These are phyloP conservation scores for Microdochium trichocladiopsis DNA, from an alignment of 2,329 filamentous ascomycete genomes.

Conservation along the genomic window DNA sequence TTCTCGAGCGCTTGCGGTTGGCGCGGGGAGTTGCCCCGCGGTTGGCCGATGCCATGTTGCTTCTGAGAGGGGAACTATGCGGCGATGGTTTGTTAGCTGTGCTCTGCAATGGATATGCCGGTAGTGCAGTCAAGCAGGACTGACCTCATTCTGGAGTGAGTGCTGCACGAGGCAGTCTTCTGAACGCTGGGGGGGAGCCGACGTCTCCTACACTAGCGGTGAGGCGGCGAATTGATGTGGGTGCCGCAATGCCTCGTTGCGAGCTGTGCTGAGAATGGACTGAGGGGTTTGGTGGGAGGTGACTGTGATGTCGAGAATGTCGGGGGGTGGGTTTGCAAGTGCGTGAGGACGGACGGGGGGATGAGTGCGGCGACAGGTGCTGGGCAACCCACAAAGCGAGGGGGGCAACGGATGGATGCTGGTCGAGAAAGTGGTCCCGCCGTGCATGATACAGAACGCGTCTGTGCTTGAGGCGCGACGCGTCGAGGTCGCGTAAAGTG, in stretches of 20 bases:
- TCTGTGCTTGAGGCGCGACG: not conserved
- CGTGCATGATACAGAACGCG: not conserved
- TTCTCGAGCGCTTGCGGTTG: conserved; percentile 49
- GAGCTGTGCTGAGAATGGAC: not conserved
- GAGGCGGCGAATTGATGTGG: not conserved
- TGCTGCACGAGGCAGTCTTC: not conserved
- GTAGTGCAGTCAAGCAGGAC: conserved; percentile 10
- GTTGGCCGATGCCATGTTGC: conserved; percentile 78
- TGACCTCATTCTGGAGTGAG: not conserved
- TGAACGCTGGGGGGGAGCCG: not conserved
- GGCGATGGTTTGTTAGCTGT: not conserved
- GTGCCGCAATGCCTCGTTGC: not conserved
- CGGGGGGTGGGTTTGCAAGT: not conserved
- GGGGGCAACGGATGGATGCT: not conserved
- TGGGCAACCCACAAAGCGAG: not conserved
- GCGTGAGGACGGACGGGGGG: not conserved
- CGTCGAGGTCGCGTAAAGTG: not conserved
- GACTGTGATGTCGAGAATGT: not conserved
- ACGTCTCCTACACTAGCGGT: not conserved
- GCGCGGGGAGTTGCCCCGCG: conserved; percentile 52
- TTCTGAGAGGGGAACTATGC: conserved; percentile 71
- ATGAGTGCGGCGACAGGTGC: not conserved
- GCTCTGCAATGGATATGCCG: not conserved
- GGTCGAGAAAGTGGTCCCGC: not conserved
- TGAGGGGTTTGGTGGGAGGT: not conserved